Percentiles rank a stretch among this genome's conserved stretches.
Conservation (phyloP, 768 basidiomycete genomes). For the Leccinum olivaceopallidum region DNA sequence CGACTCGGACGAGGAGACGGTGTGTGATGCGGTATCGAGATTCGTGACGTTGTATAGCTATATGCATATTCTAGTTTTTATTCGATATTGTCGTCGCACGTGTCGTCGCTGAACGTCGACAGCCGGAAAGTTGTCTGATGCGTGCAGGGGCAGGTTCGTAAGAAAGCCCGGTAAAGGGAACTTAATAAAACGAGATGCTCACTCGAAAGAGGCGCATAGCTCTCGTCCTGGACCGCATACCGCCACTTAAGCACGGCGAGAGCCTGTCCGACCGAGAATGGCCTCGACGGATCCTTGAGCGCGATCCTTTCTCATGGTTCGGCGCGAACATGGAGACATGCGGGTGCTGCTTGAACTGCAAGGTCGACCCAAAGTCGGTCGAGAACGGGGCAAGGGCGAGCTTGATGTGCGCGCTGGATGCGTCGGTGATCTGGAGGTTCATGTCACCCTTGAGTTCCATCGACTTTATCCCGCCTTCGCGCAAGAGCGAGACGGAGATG, state of each 20-base stretch:
- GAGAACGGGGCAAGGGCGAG: constrained; percentile 61
- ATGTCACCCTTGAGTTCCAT: constrained; percentile 96
- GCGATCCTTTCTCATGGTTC: constrained; percentile 65
- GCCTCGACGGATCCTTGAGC: constrained; percentile 77
- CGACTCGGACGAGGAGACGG: too few species aligned
- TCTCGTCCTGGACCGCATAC: constrained; percentile 89
- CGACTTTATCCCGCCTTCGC: constrained; percentile 88
- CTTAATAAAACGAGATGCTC: constrained; percentile 30
- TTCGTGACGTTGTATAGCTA: too few species aligned
- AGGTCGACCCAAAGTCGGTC: constrained; percentile 59
- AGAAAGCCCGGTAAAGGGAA: too few species aligned
- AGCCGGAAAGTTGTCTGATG: too few species aligned
- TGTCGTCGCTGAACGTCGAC: too few species aligned
- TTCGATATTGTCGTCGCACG: too few species aligned
- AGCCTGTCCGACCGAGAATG: constrained; percentile 87
- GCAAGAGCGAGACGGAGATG: constrained; percentile 72
- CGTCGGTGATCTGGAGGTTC: constrained; percentile 84
- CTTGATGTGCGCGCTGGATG: constrained; percentile 68
- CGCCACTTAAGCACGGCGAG: constrained; percentile 93
- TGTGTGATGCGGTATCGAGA: too few species aligned
- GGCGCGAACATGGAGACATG: constrained; percentile 86
- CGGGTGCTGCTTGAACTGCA: constrained; percentile 98
- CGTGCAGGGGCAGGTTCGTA: too few species aligned
- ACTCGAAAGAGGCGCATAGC: constrained; percentile 89
- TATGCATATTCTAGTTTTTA: too few species aligned